Evolutionary conservation across 2,329 filamentous ascomycete species (phyloP).

Genomic region (Penicillium fuscoglaucum): DNA sequence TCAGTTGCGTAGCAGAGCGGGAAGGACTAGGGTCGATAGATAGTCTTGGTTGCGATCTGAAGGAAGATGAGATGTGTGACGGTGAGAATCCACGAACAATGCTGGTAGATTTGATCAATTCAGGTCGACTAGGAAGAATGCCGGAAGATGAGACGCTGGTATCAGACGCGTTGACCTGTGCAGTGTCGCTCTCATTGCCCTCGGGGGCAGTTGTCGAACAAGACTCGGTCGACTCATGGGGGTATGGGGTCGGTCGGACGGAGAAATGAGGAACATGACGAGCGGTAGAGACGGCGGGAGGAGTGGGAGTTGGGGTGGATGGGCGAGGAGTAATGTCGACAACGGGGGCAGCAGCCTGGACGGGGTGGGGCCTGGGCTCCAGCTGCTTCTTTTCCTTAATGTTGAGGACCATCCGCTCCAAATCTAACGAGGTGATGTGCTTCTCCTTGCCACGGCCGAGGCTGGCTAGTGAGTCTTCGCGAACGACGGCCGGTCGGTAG

Average conservation of each 20-base stretch:
- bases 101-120: constrained; percentile 61
- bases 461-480: constrained; percentile 57
- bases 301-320: constrained; percentile 44
- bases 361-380: constrained; percentile 53
- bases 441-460: constrained; percentile 74
- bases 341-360: constrained; percentile 40
- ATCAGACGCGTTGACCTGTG: constrained; percentile 53
- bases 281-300: constrained; percentile 30
- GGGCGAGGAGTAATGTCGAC: constrained; percentile 48
- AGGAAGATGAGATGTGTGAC: constrained; percentile 68
- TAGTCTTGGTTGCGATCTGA: constrained; percentile 61
- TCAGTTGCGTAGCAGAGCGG: constrained; percentile 63
- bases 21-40: constrained; percentile 51
- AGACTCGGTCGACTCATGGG: constrained; percentile 56
- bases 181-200: constrained; percentile 48
- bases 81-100: constrained; percentile 86
- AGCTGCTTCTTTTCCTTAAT: constrained; percentile 82
- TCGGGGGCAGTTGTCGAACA: constrained; percentile 58
- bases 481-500: constrained; percentile 56
- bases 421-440: constrained; percentile 87
- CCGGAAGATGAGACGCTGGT: constrained; percentile 60
- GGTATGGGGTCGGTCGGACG: constrained; percentile 26
- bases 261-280: constrained; percentile 36
- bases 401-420: constrained; percentile 90
- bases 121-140: constrained; percentile 43